Base-by-base conservation (phyloP, 2,329 filamentous ascomycete genomes). In the Clarireedia monteithiana region DNA sequence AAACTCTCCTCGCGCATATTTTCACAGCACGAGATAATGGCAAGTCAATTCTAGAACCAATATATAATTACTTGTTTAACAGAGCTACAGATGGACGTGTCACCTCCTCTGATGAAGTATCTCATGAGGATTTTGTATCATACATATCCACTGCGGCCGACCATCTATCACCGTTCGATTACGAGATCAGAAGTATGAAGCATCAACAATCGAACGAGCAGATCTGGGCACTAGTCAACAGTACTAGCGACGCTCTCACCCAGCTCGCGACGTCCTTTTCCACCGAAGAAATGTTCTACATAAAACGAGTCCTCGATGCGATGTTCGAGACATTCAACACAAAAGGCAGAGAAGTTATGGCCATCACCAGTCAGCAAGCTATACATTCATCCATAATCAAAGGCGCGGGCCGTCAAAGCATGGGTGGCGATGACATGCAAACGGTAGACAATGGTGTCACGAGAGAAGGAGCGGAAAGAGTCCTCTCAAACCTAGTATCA, bases 271-370 rank as follows among this genome's bases (percentile, higher is more conserved):
- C 94, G 0, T 83, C 82, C 0, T 88, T 88, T 68, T 81, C 78
- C 6, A 75, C 89, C 0, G 91, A 96, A 63, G 91, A 97, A 73
- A 88, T 97, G 34, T 83, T 88, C 0, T 99, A 90, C 69, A 82
- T 97, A 54, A 94, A 95, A 72, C 80, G 94, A 7, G 70, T 96
- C 3, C 80, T 99, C 0, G 91, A 96, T 69, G 84, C 81, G 64
- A 95, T 99, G 82, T 99, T 97, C 68, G 89, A 95, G 61, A 86
- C 82, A 20, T 84, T 90, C 74, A 97, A 97, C 68, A 89, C 85
- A 0, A 78, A 77, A 7, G 77, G 83, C n/a, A 82, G 84, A 66
- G 92, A 99, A 71, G 81, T 90, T 26, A 85, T 96, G 81, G 91
- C 89, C 3, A 75, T 97, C 3, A 87, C 83, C 12, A 80, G 82